Conservation (phyloP, 2,329 filamentous ascomycete species). For the Xylariaceae sp. region DNA sequence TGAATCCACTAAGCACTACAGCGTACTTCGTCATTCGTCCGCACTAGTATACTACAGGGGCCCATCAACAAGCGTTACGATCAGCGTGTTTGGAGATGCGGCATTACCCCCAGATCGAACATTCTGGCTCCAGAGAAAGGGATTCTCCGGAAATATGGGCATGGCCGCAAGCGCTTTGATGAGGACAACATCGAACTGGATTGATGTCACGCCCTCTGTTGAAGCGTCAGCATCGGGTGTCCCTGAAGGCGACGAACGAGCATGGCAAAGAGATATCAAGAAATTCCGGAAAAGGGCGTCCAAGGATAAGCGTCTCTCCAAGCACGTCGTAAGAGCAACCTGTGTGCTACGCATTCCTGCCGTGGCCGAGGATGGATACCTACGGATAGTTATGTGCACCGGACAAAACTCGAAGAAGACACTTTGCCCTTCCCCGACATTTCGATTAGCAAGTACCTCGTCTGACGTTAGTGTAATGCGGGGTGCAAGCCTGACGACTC, state of each 20-base stretch:
- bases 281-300: conserved; percentile 65
- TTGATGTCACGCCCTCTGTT: conserved; percentile 68
- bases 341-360: conserved; percentile 69
- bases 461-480: conserved; percentile 65
- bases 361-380: conserved; percentile 69
- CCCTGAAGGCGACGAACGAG: conserved; percentile 63
- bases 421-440: conserved; percentile 70
- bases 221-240: conserved; percentile 56
- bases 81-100: conserved; percentile 67
- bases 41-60: conserved; percentile 71
- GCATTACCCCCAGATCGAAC: conserved; percentile 63
- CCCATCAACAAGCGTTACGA: conserved; percentile 64
- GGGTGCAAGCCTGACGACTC: conserved; percentile 67
- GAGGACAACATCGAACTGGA: conserved; percentile 64
- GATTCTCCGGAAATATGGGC: conserved; percentile 71
- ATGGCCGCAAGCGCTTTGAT: conserved; percentile 70
- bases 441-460: conserved; percentile 71
- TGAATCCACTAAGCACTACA: conserved; percentile 70
- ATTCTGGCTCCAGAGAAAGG: conserved; percentile 72
- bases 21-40: conserved; percentile 69
- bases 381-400: conserved; percentile 68
- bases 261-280: conserved; percentile 70
- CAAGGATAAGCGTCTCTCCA: conserved; percentile 49
- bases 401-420: conserved; percentile 52
- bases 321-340: conserved; percentile 65